Evolutionary conservation across 768 basidiomycete species (phyloP).

Genomic region (Fibroporia radiculosa): DNA sequence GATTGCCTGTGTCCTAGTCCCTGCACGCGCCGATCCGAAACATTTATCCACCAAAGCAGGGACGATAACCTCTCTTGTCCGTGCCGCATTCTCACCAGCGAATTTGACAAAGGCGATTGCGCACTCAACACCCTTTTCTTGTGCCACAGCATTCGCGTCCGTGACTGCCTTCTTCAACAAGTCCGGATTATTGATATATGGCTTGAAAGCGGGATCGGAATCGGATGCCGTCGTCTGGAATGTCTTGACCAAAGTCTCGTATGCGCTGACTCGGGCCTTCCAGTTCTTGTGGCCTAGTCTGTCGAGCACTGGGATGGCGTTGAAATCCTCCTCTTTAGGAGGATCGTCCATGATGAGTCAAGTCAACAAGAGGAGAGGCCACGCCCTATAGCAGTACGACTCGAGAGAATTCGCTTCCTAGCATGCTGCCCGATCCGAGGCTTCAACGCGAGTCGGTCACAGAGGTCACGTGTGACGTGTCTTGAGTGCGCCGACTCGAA

Average conservation of each 20-base stretch:
- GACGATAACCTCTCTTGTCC: conserved; percentile 71
- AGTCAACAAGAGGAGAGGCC: too few relatives aligned
- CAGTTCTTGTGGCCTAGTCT: conserved; percentile 93
- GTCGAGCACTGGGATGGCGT: conserved; percentile 66
- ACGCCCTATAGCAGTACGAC: too few relatives aligned
- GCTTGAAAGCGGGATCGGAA: conserved; percentile 88
- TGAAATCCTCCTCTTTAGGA: conserved; percentile 92
- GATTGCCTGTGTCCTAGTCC: conserved; percentile 80
- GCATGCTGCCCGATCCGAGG: not conserved
- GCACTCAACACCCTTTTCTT: conserved; percentile 95
- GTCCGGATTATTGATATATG: conserved; percentile 72
- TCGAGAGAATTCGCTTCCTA: too few relatives aligned
- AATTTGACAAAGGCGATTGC: conserved; percentile 80
- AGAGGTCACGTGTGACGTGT: not conserved
- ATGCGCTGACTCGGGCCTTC: conserved; percentile 95
- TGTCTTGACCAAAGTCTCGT: conserved; percentile 78
- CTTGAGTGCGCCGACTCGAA: not conserved
- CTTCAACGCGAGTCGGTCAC: not conserved
- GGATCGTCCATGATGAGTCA: conserved; percentile 71
- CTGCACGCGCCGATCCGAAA: conserved; percentile 82
- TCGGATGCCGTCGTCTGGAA: conserved; percentile 90
- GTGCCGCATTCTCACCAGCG: conserved; percentile 82
- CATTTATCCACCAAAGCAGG: conserved; percentile 96
- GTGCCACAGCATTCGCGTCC: conserved; percentile 93
- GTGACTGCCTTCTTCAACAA: conserved; percentile 80